phyloP scores from a whole-genome alignment of 208 protist species.

The Crithidia acanthocephali region DNA sequence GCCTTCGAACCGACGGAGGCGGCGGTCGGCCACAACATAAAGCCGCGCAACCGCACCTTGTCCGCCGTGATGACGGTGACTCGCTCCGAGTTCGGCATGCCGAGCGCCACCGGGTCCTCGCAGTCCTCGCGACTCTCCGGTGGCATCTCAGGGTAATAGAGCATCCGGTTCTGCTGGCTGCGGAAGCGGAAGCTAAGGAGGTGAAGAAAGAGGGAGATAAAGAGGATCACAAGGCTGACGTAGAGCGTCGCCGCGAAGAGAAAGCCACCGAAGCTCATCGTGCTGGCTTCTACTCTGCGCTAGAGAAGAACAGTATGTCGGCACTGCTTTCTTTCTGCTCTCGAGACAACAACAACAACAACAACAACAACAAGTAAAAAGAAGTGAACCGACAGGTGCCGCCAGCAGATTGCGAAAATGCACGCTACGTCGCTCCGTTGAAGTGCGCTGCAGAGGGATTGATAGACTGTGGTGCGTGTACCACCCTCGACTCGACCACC shows the following conservation, averaged over 20 bases:
- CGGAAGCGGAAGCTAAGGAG: conserved; percentile 34
- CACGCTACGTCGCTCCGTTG: no score
- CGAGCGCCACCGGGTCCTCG: conserved; percentile 58
- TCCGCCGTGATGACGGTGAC: conserved; percentile 71
- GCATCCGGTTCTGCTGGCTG: conserved; percentile 42
- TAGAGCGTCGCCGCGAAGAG: conserved; percentile 23
- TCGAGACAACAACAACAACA: no score
- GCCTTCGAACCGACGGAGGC: conserved; percentile 16
- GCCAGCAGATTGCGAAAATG: no score
- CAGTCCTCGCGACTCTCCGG: conserved; percentile 57
- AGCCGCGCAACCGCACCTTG: conserved; percentile 72
- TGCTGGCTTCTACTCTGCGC: not conserved
- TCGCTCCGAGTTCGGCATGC: conserved; percentile 61
- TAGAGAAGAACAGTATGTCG: not conserved
- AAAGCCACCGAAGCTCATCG: conserved; percentile 28
- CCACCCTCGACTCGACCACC: no score
- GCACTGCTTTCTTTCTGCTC: not conserved
- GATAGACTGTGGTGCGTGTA: no score
- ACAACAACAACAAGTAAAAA: no score
- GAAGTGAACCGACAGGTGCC: no score
- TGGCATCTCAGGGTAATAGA: conserved; percentile 78
- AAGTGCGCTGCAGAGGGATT: no score
- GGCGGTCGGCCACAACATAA: conserved; percentile 69
- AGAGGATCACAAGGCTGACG: conserved; percentile 19
- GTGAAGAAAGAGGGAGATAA: conserved; percentile 27